phyloP scores from a whole-genome alignment of 176 grass and related monocot species.

The Oryza coarctata region DNA sequence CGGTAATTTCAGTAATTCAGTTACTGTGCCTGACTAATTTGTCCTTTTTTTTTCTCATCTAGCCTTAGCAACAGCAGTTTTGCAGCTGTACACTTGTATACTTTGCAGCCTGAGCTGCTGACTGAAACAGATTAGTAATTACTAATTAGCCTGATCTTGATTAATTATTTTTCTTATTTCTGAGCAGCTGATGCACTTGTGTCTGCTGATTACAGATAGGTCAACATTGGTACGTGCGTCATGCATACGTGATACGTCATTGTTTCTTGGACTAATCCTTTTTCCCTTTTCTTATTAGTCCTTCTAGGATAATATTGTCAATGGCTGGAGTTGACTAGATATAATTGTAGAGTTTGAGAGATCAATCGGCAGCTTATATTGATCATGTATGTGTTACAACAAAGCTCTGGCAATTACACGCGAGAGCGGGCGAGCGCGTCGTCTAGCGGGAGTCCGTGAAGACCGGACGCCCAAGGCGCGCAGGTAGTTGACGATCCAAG shows the following conservation, averaged over 20 bases:
- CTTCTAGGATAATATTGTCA: not conserved
- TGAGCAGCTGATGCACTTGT: slow-evolving; percentile 74
- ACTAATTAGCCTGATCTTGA: not conserved
- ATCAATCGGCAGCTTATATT: too few species aligned
- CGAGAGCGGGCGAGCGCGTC: too few species aligned
- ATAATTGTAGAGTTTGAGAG: too few species aligned
- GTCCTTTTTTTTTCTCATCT: not conserved
- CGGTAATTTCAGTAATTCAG: not conserved
- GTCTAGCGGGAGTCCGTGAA: too few species aligned
- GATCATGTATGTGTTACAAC: too few species aligned
- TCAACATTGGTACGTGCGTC: slow-evolving; percentile 66
- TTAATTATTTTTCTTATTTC: not conserved
- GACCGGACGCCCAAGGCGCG: too few species aligned
- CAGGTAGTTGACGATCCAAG: too few species aligned
- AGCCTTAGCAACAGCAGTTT: not conserved
- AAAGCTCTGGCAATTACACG: too few species aligned
- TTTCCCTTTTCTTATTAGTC: too few species aligned
- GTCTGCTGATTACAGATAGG: slow-evolving; percentile 76
- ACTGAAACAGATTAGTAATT: not conserved
- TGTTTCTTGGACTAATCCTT: not conserved
- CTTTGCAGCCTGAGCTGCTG: not conserved
- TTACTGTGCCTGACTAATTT: not conserved
- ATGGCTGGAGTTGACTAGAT: not conserved
- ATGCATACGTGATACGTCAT: not conserved
- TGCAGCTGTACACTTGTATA: not conserved